These are phyloP conservation scores for Brachypodium distachyon DNA, from an alignment of 202 grass and related monocot genomes.

Conservation along the genomic window DNA sequence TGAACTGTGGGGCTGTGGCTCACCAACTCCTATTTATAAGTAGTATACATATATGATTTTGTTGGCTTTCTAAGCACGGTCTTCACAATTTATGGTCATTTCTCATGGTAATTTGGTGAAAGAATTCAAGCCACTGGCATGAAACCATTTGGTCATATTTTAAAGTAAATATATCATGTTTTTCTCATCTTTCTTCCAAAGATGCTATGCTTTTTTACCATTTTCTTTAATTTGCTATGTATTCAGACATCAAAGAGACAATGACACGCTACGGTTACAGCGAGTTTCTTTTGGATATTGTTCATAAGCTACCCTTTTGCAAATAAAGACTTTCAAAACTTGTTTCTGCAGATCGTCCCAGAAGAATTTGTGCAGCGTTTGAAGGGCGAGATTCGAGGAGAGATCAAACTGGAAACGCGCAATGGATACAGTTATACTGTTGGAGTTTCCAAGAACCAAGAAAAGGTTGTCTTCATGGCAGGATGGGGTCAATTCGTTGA, in stretches of 20 bases:
- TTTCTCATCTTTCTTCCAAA: not conserved
- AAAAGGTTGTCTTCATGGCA: not conserved
- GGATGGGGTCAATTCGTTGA: constrained; percentile 24
- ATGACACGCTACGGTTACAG: not conserved
- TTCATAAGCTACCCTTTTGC: not conserved
- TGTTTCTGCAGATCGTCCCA: not conserved
- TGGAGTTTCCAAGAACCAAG: not conserved
- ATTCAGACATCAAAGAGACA: not conserved
- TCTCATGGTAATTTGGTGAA: not conserved
- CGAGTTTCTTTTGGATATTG: not conserved
- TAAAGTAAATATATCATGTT: not conserved
- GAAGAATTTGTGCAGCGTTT: constrained; percentile 3
- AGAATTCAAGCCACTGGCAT: not conserved
- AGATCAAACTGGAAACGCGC: not conserved
- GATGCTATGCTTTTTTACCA: not conserved
- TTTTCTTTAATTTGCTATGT: not conserved
- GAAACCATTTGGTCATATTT: not conserved
- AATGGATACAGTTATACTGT: not conserved
- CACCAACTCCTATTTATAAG: not conserved
- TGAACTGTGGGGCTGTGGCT: too few relatives aligned
- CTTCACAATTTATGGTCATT: not conserved
- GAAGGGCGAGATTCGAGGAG: not conserved
- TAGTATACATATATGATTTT: not conserved
- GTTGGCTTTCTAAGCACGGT: not conserved
- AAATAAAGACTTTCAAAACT: not conserved